Evolutionary conservation across 179 eudicot species (phyloP).

Genomic region (Pouteria campechiana): DNA sequence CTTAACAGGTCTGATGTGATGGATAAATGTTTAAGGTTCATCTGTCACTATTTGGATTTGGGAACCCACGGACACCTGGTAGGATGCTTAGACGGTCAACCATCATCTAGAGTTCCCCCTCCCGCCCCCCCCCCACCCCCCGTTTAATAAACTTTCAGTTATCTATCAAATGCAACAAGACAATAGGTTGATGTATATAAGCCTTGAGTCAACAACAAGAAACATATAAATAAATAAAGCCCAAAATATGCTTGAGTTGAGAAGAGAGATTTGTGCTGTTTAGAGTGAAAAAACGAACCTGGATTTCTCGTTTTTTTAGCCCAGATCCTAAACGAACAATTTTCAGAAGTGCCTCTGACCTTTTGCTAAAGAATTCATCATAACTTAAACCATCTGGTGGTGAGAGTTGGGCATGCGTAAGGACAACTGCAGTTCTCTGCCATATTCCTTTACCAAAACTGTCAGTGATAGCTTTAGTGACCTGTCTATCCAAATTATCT

Average conservation of each 20-base stretch:
- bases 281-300: slow-evolving; percentile 26
- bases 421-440: slow-evolving; percentile 71
- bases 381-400: slow-evolving; percentile 95
- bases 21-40: too few relatives aligned
- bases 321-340: slow-evolving; percentile 65
- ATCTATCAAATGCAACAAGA: too few relatives aligned
- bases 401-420: slow-evolving; percentile 95
- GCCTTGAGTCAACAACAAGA: too few relatives aligned
- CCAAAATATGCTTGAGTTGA: not conserved
- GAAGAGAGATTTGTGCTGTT: not conserved
- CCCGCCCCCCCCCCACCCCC: too few relatives aligned
- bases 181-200: too few relatives aligned
- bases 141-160: too few relatives aligned
- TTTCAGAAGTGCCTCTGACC: slow-evolving; percentile 83
- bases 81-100: too few relatives aligned
- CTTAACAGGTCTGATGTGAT: too few relatives aligned
- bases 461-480: slow-evolving; percentile 74
- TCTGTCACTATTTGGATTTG: too few relatives aligned
- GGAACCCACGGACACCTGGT: too few relatives aligned
- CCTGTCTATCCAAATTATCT: slow-evolving; percentile 84
- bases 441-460: slow-evolving; percentile 88
- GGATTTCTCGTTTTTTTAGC: slow-evolving; percentile 38
- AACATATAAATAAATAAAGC: too few relatives aligned
- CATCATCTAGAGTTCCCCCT: too few relatives aligned
- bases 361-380: slow-evolving; percentile 64